A percentile compares a stretch with the other conserved stretches of the same genome.
Conservation (phyloP, 2,329 filamentous ascomycete genomes). For the Cladosporium austrohemisphaericum region DNA sequence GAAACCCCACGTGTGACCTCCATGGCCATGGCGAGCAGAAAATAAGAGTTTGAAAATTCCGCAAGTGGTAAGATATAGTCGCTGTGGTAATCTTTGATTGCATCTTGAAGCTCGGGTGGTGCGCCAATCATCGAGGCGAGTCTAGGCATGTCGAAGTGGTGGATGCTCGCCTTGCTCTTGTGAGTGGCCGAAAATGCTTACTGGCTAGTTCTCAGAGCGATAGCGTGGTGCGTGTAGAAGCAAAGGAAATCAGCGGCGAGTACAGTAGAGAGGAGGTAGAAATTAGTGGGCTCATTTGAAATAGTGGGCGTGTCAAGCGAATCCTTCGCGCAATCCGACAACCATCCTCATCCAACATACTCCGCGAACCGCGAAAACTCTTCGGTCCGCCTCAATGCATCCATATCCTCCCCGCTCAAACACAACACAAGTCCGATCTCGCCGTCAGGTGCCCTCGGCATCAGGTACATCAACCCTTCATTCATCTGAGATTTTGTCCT, state of each 20-base stretch:
- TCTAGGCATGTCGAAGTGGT: too few species aligned
- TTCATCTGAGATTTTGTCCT: constrained; percentile 45
- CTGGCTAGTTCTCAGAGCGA: too few species aligned
- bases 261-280: too few species aligned
- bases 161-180: too few species aligned
- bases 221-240: too few species aligned
- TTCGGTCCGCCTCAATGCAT: constrained; percentile 40
- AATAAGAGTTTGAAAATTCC: not conserved
- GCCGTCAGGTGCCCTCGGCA: constrained; percentile 44
- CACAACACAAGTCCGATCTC: constrained; percentile 45
- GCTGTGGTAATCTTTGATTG: not conserved
- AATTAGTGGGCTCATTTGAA: too few species aligned
- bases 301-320: too few species aligned
- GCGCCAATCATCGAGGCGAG: too few species aligned
- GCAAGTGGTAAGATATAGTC: not conserved
- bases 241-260: too few species aligned
- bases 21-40: not conserved
- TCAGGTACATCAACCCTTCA: constrained; percentile 50
- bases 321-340: too few species aligned
- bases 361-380: constrained; percentile 33
- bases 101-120: not conserved
- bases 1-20: constrained; percentile 2
- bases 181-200: too few species aligned
- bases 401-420: constrained; percentile 48
- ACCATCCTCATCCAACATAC: constrained; percentile 31